Evolutionary conservation across 78 protist species (phyloP).

Genomic region (Mastigamoeba balamuthi): DNA sequence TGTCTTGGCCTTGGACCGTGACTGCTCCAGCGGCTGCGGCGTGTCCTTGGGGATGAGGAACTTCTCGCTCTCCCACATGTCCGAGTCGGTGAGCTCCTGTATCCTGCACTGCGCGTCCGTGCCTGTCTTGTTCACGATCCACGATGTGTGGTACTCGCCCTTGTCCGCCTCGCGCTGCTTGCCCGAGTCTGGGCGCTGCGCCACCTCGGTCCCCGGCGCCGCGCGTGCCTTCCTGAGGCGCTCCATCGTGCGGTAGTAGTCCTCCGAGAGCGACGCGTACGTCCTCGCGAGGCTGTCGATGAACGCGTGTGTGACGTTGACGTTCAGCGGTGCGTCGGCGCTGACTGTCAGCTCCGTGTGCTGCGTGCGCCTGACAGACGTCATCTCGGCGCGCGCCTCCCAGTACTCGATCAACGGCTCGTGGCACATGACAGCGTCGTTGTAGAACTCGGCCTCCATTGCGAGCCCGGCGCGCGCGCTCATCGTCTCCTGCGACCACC

Average conservation of each 20-base stretch:
- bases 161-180: conserved; percentile 28
- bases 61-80: background rate
- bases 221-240: background rate
- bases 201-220: background rate
- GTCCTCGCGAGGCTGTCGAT: background rate
- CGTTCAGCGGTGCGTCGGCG: conserved; percentile 2
- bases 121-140: conserved; percentile 33
- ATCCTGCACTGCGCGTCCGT: conserved; percentile 9
- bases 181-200: conserved; percentile 21
- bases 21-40: background rate
- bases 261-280: background rate
- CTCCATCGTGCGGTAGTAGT: background rate
- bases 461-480: too few relatives aligned
- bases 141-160: conserved; percentile 30
- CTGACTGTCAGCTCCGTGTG: background rate
- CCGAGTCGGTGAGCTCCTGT: background rate
- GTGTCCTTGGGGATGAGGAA: background rate
- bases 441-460: conserved; percentile 20
- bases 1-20: conserved; percentile 1
- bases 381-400: background rate
- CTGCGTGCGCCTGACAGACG: background rate
- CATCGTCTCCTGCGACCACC: too few relatives aligned
- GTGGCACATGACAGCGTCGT: conserved; percentile 17
- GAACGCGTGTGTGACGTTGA: conserved; percentile 22
- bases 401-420: conserved; percentile 35